A percentile compares a stretch with the other conserved stretches of the same genome.
These are phyloP conservation scores for Suillus fuscotomentosus DNA, from an alignment of 768 basidiomycete species.

Conservation along the genomic window DNA sequence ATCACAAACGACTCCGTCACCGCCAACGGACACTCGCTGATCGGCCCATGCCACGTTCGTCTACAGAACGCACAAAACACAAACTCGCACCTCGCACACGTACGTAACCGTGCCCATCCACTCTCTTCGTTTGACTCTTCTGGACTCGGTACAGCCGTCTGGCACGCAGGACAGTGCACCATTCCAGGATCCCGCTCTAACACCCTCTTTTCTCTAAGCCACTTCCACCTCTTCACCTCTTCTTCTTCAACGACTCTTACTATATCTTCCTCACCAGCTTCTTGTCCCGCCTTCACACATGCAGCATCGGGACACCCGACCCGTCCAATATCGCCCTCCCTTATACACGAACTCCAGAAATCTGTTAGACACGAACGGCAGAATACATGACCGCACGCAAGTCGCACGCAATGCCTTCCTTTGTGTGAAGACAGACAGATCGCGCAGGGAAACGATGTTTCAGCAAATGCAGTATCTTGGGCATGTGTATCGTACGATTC, in stretches of 20 bases:
- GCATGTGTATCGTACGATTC: constrained; percentile 46
- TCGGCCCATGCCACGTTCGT: constrained; percentile 86
- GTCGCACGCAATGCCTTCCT: constrained; percentile 69
- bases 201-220: constrained; percentile 70
- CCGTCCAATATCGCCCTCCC: constrained; percentile 70
- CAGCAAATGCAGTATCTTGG: constrained; percentile 54
- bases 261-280: constrained; percentile 71
- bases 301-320: constrained; percentile 81
- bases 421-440: constrained; percentile 76
- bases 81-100: constrained; percentile 68
- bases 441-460: constrained; percentile 66
- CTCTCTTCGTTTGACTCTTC: constrained; percentile 47
- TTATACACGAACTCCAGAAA: constrained; percentile 81
- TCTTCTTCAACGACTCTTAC: constrained; percentile 64
- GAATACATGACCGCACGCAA: constrained; percentile 78
- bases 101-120: constrained; percentile 70
- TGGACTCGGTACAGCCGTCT: constrained; percentile 66
- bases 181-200: constrained; percentile 80
- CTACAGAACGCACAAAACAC: constrained; percentile 85
- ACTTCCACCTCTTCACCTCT: constrained; percentile 70
- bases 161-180: constrained; percentile 83
- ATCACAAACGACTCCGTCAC: constrained; percentile 62
- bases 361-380: constrained; percentile 77
- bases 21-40: constrained; percentile 66
- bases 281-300: constrained; percentile 65